These are phyloP conservation scores for Penicillium palitans DNA, from an alignment of 2,329 filamentous ascomycete species.

Conservation along the genomic window DNA sequence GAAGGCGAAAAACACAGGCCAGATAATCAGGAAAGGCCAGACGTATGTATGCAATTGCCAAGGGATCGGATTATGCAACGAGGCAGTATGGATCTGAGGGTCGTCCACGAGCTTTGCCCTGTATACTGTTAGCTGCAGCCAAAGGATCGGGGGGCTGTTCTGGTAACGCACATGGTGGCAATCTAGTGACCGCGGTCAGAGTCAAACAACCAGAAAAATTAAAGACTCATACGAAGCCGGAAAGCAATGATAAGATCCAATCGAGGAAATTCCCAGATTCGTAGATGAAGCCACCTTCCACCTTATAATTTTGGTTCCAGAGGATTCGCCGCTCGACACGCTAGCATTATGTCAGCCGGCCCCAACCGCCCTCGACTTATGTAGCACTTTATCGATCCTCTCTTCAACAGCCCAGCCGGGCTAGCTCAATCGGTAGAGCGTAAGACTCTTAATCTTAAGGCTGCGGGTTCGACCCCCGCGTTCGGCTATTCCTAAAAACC, in stretches of 20 bases:
- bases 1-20: conserved; percentile 87
- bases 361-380: neutral
- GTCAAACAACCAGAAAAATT: conserved; percentile 26
- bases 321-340: conserved; percentile 25
- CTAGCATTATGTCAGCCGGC: conserved; percentile 22
- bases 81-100: conserved; percentile 81
- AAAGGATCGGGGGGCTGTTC: conserved; percentile 2
- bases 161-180: conserved; percentile 35
- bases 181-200: conserved; percentile 33
- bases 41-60: conserved; percentile 81
- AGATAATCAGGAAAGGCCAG: conserved; percentile 88
- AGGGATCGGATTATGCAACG: conserved; percentile 83
- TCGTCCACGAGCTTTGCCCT: conserved; percentile 88
- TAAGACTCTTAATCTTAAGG: conserved; percentile 53
- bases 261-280: conserved; percentile 10
- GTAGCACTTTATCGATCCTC: neutral
- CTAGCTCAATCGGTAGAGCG: conserved; percentile 53
- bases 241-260: conserved; percentile 12
- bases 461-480: conserved; percentile 47
- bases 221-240: conserved; percentile 29
- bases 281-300: conserved; percentile 28
- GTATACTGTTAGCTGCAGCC: conserved; percentile 15
- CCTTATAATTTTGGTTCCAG: conserved; percentile 23
- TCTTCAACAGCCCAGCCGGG: conserved; percentile 34
- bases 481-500: conserved; percentile 37